phyloP scores from a whole-genome alignment of 225 moss, liverwort and hornwort genomes.

The Marchantia polymorpha region DNA sequence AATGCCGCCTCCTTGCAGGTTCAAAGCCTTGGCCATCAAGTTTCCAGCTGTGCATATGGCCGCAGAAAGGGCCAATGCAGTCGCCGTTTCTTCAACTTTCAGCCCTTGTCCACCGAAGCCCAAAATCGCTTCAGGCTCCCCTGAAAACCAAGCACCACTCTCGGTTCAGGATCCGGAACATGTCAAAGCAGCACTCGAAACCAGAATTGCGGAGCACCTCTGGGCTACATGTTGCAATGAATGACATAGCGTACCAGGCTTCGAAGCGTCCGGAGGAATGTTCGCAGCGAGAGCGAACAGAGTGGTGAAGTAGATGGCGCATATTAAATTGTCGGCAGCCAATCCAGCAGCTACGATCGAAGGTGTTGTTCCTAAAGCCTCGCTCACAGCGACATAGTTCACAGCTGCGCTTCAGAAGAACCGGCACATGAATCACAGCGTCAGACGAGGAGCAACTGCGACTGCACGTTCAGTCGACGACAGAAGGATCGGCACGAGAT shows the following conservation, averaged over 20 bases:
- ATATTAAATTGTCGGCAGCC: slow-evolving; percentile 95
- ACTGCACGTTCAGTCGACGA: not conserved
- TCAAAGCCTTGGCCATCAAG: slow-evolving; percentile 54
- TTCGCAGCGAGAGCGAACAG: slow-evolving; percentile 83
- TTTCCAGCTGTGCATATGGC: slow-evolving; percentile 72
- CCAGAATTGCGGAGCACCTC: no score
- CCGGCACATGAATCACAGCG: not conserved
- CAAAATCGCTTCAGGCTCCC: not conserved
- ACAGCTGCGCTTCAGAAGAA: slow-evolving; percentile 58
- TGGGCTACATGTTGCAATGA: no score
- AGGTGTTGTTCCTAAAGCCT: slow-evolving; percentile 85
- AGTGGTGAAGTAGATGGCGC: slow-evolving; percentile 92
- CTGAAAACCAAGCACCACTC: not conserved
- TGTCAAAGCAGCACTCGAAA: not conserved
- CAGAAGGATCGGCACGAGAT: not conserved
- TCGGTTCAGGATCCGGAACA: not conserved
- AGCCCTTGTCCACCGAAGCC: slow-evolving; percentile 38
- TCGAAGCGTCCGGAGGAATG: slow-evolving; percentile 66
- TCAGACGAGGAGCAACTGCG: not conserved
- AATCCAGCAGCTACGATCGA: slow-evolving; percentile 91
- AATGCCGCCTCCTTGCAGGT: slow-evolving; percentile 81
- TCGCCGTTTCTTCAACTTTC: slow-evolving; percentile 64
- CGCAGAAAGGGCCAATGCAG: slow-evolving; percentile 78
- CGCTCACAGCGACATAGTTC: slow-evolving; percentile 99
- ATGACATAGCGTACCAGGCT: slow-evolving; percentile 37